phyloP scores from a whole-genome alignment of 2,329 filamentous ascomycete genomes.

The Arthrinium phaeospermum region DNA sequence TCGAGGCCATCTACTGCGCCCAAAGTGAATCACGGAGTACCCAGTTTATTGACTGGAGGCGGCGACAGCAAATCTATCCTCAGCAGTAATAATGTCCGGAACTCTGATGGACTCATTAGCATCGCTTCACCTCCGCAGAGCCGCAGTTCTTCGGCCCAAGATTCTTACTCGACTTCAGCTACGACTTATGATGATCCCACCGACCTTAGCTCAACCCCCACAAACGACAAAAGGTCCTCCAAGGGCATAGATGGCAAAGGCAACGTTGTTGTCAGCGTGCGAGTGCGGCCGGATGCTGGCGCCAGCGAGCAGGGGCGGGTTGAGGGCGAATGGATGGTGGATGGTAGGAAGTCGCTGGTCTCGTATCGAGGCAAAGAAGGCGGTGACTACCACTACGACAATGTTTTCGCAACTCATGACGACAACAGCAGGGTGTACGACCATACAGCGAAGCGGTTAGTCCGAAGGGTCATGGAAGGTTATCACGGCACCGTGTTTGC shows the following conservation, averaged over 20 bases:
- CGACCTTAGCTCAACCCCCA: slow-evolving; percentile 53
- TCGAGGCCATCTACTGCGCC: slow-evolving; percentile 61
- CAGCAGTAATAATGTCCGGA: slow-evolving; percentile 64
- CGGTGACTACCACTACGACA: slow-evolving; percentile 94
- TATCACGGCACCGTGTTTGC: slow-evolving; percentile 98
- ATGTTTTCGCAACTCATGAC: slow-evolving; percentile 93
- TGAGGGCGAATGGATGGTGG: slow-evolving; percentile 90
- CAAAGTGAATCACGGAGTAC: slow-evolving; percentile 60
- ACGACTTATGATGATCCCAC: slow-evolving; percentile 85
- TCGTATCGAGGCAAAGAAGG: slow-evolving; percentile 87
- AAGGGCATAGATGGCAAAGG: slow-evolving; percentile 76
- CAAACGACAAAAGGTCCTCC: slow-evolving; percentile 54
- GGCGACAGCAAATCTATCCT: slow-evolving; percentile 78
- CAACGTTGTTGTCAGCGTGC: slow-evolving; percentile 94
- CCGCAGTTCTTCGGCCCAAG: slow-evolving; percentile 88
- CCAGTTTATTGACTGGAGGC: slow-evolving; percentile 80
- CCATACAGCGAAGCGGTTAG: slow-evolving; percentile 88
- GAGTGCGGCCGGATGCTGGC: slow-evolving; percentile 83
- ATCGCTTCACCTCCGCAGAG: slow-evolving; percentile 85
- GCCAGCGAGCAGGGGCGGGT: slow-evolving; percentile 62
- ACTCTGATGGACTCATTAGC: slow-evolving; percentile 77
- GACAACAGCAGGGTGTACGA: slow-evolving; percentile 97
- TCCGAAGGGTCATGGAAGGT: slow-evolving; percentile 97
- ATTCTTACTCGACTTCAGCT: slow-evolving; percentile 88
- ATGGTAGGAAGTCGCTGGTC: slow-evolving; percentile 81